These are phyloP conservation scores for Fonsecaea multimorphosa DNA, from an alignment of 2,329 filamentous ascomycete species.

Conservation along the genomic window DNA sequence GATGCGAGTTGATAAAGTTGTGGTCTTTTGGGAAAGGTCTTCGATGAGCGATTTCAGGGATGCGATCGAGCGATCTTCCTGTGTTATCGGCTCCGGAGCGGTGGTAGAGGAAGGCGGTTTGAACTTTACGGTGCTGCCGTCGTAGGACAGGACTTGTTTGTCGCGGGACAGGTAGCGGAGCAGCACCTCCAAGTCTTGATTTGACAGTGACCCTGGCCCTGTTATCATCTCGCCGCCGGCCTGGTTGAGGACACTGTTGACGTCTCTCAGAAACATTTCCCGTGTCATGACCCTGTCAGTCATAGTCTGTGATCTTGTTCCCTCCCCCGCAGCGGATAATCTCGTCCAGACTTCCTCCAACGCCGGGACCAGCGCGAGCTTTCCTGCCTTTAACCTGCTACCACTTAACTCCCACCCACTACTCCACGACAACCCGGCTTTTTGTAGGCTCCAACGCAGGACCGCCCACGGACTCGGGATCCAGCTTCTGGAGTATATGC, in stretches of 20 bases:
- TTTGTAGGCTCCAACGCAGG: slow-evolving; percentile 75
- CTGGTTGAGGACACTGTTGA: slow-evolving; percentile 58
- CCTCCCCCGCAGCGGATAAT: slow-evolving; percentile 17
- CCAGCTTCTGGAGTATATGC: slow-evolving; percentile 75
- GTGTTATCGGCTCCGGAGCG: slow-evolving; percentile 61
- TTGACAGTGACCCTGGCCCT: slow-evolving; percentile 54
- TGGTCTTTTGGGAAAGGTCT: slow-evolving; percentile 70
- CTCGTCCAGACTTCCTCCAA: slow-evolving; percentile 54
- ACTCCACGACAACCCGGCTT: slow-evolving; percentile 66
- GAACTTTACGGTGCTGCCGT: slow-evolving; percentile 73
- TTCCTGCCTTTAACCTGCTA: slow-evolving; percentile 48
- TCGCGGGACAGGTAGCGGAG: slow-evolving; percentile 73
- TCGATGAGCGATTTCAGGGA: slow-evolving; percentile 75
- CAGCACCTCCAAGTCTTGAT: slow-evolving; percentile 70
- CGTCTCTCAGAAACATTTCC: slow-evolving; percentile 66
- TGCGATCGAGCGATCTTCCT: slow-evolving; percentile 81
- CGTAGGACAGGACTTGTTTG: slow-evolving; percentile 58
- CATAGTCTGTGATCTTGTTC: slow-evolving; percentile 11
- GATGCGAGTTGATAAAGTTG: slow-evolving; percentile 65
- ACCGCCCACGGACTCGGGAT: slow-evolving; percentile 72
- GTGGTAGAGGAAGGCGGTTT: slow-evolving; percentile 53
- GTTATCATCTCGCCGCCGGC: neutral
- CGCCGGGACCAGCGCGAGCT: slow-evolving; percentile 60
- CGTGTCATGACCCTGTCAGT: slow-evolving; percentile 46
- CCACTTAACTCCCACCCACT: slow-evolving; percentile 46